phyloP scores from a whole-genome alignment of 2,329 filamentous ascomycete genomes.

The Alternaria solani region DNA sequence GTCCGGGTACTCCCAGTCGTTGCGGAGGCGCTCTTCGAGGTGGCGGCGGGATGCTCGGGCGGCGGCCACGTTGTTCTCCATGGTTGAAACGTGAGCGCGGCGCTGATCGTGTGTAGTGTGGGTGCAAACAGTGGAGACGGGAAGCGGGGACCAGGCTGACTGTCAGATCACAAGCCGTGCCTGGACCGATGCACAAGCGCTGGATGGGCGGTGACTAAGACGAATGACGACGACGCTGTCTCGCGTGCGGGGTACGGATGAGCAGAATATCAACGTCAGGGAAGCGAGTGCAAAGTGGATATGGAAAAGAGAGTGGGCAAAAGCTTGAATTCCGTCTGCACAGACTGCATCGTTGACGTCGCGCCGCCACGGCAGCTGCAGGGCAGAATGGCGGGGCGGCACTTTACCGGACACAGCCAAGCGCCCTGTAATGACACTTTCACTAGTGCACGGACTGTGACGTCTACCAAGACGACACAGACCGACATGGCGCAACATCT shows the following conservation, averaged over 20 bases:
- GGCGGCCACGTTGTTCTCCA: constrained; percentile 54
- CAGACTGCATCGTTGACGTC: constrained; percentile 4
- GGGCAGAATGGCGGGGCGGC: constrained; percentile 1
- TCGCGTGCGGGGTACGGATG: not conserved
- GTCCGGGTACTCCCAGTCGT: constrained; percentile 57
- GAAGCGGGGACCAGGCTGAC: constrained; percentile 3
- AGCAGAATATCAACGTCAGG: not conserved
- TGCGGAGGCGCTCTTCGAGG: constrained; percentile 53
- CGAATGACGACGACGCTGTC: constrained; percentile 2
- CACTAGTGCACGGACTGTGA: not conserved
- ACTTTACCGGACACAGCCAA: constrained; percentile 1
- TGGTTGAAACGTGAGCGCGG: constrained; percentile 18
- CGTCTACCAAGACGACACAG: too few species aligned
- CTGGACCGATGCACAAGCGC: not conserved
- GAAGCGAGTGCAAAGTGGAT: not conserved
- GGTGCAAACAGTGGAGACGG: constrained; percentile 6
- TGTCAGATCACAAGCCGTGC: not conserved
- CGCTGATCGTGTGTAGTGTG: not conserved
- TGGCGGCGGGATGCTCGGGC: constrained; percentile 53
- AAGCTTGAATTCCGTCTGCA: constrained; percentile 1
- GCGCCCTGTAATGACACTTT: not conserved
- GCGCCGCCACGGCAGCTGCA: not conserved
- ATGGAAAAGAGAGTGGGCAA: not conserved
- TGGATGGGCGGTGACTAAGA: not conserved
- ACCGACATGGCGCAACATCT: too few species aligned